These are phyloP conservation scores for Nyssa sinensis DNA, from an alignment of 148 eudicot species.

Conservation along the genomic window DNA sequence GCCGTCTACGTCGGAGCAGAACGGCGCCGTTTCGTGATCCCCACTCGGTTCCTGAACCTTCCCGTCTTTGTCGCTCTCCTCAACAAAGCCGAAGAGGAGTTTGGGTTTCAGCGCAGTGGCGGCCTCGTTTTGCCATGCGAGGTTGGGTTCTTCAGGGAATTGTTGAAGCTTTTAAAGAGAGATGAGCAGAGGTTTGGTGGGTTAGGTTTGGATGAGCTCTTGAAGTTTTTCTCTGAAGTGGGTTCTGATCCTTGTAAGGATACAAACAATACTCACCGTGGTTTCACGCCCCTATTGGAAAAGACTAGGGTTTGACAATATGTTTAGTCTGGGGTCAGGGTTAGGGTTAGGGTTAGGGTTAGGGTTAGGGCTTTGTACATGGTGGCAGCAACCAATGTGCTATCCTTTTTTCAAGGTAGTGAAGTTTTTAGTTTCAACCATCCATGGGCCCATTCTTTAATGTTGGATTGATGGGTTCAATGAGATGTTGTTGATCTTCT, in stretches of 20 bases:
- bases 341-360: too few species aligned
- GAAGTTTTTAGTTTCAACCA: neutral
- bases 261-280: neutral
- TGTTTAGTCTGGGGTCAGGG: neutral
- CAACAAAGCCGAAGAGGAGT: slow-evolving; percentile 33
- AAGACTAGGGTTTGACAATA: slow-evolving; percentile 11
- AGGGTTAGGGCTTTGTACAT: too few species aligned
- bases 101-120: slow-evolving; percentile 25
- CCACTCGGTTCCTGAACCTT: slow-evolving; percentile 32
- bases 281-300: slow-evolving; percentile 9
- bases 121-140: slow-evolving; percentile 28
- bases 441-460: neutral
- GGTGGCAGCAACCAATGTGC: neutral
- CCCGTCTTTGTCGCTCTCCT: slow-evolving; percentile 27
- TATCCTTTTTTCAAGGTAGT: neutral
- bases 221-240: slow-evolving; percentile 8
- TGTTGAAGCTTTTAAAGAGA: slow-evolving; percentile 16
- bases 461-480: neutral
- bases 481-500: neutral
- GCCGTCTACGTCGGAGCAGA: slow-evolving; percentile 31
- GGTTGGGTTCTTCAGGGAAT: slow-evolving; percentile 6
- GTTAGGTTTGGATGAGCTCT: slow-evolving; percentile 23
- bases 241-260: slow-evolving; percentile 8
- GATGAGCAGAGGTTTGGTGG: slow-evolving; percentile 24
- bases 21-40: slow-evolving; percentile 29